Conservation (phyloP, 352 stramenopile species). For the Proteromonas lacertae region DNA sequence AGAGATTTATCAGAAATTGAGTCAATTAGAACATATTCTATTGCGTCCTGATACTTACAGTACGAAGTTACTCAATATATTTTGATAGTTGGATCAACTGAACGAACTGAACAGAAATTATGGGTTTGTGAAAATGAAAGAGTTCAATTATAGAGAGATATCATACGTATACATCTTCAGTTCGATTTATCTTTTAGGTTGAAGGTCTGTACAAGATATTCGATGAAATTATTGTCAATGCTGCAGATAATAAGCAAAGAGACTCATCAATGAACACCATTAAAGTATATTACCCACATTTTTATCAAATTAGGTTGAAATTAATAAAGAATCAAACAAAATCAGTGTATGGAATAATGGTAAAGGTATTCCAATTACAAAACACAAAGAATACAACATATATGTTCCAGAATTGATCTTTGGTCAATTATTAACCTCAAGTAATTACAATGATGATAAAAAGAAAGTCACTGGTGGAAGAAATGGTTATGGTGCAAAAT, state of each 20-base stretch:
- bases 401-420: slow-evolving; percentile 95
- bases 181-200: background rate
- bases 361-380: slow-evolving; percentile 73
- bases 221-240: slow-evolving; percentile 97
- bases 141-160: slow-evolving; percentile 50
- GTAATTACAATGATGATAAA: slow-evolving; percentile 90
- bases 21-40: slow-evolving; percentile 89
- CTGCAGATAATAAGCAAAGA: slow-evolving; percentile 98
- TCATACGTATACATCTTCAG: slow-evolving; percentile 25
- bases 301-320: slow-evolving; percentile 39
- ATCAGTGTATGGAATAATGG: slow-evolving; percentile 95
- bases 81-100: slow-evolving; percentile 54
- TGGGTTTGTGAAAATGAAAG: slow-evolving; percentile 61
- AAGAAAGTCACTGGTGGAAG: slow-evolving; percentile 76
- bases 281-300: too few relatives aligned
- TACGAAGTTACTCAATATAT: slow-evolving; percentile 11
- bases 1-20: slow-evolving; percentile 85
- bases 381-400: slow-evolving; percentile 77
- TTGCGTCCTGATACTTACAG: slow-evolving; percentile 90
- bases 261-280: slow-evolving; percentile 86
- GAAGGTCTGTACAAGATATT: slow-evolving; percentile 89
- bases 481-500: slow-evolving; percentile 64
- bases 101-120: slow-evolving; percentile 65
- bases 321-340: slow-evolving; percentile 45
- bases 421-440: slow-evolving; percentile 80